Conservation (phyloP, 345 rosid genomes). For the Hibiscus mutabilis region DNA sequence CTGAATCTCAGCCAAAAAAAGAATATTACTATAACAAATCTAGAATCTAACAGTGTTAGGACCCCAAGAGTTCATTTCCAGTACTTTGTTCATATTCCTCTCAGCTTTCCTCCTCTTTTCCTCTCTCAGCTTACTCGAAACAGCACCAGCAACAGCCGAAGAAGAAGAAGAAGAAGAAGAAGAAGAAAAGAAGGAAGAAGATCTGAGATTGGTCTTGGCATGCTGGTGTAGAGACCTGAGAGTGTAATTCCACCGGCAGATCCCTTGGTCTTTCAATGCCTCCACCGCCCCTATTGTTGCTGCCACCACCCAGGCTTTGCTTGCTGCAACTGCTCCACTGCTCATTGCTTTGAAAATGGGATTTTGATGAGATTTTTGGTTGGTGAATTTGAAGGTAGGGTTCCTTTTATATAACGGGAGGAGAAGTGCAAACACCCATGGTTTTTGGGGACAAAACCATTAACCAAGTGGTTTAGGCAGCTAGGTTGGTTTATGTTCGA, state of each 20-base stretch:
- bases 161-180: no score
- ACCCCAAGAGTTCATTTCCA: conserved; percentile 44
- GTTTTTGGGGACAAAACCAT: not conserved
- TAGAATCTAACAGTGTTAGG: conserved; percentile 33
- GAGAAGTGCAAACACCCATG: not conserved
- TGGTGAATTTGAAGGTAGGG: not conserved
- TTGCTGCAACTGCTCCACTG: not conserved
- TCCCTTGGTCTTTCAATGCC: conserved; percentile 4
- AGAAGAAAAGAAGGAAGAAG: not conserved
- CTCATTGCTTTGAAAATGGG: conserved; percentile 5
- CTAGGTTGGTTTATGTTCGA: not conserved
- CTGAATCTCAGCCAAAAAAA: no score
- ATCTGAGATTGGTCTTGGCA: conserved; percentile 29
- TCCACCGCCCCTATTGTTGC: not conserved
- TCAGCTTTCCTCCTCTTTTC: conserved; percentile 17
- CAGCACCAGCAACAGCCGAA: conserved; percentile 14
- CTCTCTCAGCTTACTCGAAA: conserved; percentile 14
- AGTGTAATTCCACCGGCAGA: conserved; percentile 20
- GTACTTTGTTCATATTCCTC: conserved; percentile 24
- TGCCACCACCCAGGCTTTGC: conserved; percentile 1
- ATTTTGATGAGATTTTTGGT: no score
- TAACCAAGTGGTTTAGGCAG: no score
- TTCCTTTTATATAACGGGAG: not conserved
- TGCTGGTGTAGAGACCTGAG: conserved; percentile 37
- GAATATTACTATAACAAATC: no score